A percentile compares a stretch with the other conserved stretches of the same genome.
phyloP scores from a whole-genome alignment of 1,284 basidiomycete species.

The Tylopilus orsonianus region DNA sequence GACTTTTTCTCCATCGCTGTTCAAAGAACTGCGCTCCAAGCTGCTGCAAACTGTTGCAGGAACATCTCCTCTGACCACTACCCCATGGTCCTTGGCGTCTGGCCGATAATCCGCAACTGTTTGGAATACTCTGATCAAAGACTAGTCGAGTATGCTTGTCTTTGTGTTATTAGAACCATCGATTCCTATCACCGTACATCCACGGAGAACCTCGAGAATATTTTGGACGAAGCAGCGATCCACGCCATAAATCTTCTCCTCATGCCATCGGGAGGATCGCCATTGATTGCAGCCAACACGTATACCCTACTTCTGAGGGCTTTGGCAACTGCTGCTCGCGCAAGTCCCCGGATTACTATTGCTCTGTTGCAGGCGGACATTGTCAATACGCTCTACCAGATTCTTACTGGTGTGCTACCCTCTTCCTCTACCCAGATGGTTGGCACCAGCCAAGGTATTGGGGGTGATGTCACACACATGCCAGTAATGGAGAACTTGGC shows the following conservation, averaged over 20 bases:
- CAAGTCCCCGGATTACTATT: slow-evolving; percentile 84
- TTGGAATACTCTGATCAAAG: slow-evolving; percentile 89
- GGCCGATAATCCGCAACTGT: slow-evolving; percentile 91
- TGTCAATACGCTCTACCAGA: slow-evolving; percentile 88
- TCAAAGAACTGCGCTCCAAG: slow-evolving; percentile 93
- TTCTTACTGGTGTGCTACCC: slow-evolving; percentile 88
- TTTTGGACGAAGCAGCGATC: slow-evolving; percentile 84
- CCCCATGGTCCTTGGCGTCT: slow-evolving; percentile 82
- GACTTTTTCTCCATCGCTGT: slow-evolving; percentile 98
- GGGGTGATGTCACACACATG: slow-evolving; percentile 90
- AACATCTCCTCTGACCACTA: slow-evolving; percentile 87
- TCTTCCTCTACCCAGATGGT: slow-evolving; percentile 62
- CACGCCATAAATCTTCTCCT: slow-evolving; percentile 82
- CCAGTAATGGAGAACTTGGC: slow-evolving; percentile 96
- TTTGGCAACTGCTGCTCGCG: slow-evolving; percentile 80
- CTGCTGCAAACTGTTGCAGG: slow-evolving; percentile 92
- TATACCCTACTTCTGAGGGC: slow-evolving; percentile 88
- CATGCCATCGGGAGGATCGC: slow-evolving; percentile 83
- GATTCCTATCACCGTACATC: slow-evolving; percentile 87
- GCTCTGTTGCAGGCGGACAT: slow-evolving; percentile 87
- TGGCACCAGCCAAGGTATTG: slow-evolving; percentile 67
- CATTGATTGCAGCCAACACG: slow-evolving; percentile 80
- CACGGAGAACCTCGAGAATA: slow-evolving; percentile 79
- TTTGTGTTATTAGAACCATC: slow-evolving; percentile 89
- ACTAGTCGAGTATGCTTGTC: slow-evolving; percentile 89